Conservation (phyloP, 164 flowering plant genomes). For the Liriodendron chinense region DNA sequence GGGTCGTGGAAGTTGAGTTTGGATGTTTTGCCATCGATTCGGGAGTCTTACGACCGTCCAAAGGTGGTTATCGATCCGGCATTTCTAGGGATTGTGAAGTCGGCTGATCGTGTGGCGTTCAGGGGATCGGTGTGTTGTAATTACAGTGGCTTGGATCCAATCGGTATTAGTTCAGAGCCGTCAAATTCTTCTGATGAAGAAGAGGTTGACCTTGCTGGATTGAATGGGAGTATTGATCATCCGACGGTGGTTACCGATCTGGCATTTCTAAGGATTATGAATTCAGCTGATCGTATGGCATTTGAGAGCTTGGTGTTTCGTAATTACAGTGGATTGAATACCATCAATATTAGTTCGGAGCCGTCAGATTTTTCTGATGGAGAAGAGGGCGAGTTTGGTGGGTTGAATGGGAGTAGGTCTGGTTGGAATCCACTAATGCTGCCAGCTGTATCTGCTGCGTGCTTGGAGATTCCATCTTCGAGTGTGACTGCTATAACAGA, state of each 20-base stretch:
- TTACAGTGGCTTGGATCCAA: too few species aligned
- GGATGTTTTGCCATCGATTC: constrained; percentile 1
- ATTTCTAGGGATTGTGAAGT: neutral
- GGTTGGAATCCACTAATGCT: neutral
- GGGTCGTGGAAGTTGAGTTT: neutral
- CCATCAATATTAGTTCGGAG: neutral
- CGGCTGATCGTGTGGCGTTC: neutral
- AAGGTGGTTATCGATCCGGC: neutral
- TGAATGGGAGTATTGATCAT: neutral
- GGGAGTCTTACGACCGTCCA: neutral
- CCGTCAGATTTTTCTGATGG: neutral
- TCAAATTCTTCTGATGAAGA: neutral
- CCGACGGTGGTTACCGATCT: neutral
- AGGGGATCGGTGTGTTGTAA: neutral
- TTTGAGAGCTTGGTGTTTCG: neutral
- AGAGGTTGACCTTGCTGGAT: neutral
- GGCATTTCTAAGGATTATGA: neutral
- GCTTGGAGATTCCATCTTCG: neutral
- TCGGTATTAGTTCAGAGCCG: too few species aligned
- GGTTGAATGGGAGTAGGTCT: neutral
- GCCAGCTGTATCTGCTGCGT: neutral
- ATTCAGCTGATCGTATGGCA: neutral
- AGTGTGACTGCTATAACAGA: neutral
- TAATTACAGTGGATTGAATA: neutral
- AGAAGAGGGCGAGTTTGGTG: neutral